Evolutionary conservation across 2,329 filamentous ascomycete species (phyloP).

Genomic region (Aspergillus novofumigatus): DNA sequence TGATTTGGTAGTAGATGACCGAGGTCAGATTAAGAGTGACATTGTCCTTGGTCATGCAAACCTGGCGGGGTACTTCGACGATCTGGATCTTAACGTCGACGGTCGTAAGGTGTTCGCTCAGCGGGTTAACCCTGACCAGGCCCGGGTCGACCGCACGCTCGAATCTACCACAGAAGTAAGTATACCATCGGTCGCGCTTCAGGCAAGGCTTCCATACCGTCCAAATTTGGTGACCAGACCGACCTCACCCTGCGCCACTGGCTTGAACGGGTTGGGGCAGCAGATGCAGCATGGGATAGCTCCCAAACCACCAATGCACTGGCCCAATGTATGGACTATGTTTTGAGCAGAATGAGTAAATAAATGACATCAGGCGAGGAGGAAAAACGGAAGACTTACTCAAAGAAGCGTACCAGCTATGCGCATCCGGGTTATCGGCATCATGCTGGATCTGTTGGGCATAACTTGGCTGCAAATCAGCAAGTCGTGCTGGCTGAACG

Average conservation of each 20-base stretch:
- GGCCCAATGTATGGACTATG: slow-evolving; percentile 68
- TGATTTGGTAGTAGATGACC: slow-evolving; percentile 99
- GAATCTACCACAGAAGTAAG: slow-evolving; percentile 52
- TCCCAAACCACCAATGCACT: slow-evolving; percentile 70
- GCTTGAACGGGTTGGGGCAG: slow-evolving; percentile 95
- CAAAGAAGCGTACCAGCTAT: slow-evolving; percentile 88
- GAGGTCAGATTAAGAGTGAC: slow-evolving; percentile 90
- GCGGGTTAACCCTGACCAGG: slow-evolving; percentile 94
- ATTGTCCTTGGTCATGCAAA: slow-evolving; percentile 99
- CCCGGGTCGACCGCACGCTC: slow-evolving; percentile 94
- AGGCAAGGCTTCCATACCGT: slow-evolving; percentile 32
- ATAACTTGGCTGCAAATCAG: slow-evolving; percentile 82
- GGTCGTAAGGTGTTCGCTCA: slow-evolving; percentile 82
- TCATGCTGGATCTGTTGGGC: slow-evolving; percentile 59
- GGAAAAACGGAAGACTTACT: slow-evolving; percentile 50
- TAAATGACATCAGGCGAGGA: background rate
- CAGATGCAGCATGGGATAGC: slow-evolving; percentile 86
- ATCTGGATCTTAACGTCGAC: slow-evolving; percentile 99
- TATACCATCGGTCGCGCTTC: background rate
- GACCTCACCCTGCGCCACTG: slow-evolving; percentile 86
- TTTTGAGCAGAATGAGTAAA: slow-evolving; percentile 11
- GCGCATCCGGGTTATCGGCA: slow-evolving; percentile 62
- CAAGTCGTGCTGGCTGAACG: slow-evolving; percentile 74
- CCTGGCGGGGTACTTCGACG: slow-evolving; percentile 88
- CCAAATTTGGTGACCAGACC: slow-evolving; percentile 95